phyloP scores from a whole-genome alignment of 1,139 yeast genomes.

The Insectozyma bohioensis region DNA sequence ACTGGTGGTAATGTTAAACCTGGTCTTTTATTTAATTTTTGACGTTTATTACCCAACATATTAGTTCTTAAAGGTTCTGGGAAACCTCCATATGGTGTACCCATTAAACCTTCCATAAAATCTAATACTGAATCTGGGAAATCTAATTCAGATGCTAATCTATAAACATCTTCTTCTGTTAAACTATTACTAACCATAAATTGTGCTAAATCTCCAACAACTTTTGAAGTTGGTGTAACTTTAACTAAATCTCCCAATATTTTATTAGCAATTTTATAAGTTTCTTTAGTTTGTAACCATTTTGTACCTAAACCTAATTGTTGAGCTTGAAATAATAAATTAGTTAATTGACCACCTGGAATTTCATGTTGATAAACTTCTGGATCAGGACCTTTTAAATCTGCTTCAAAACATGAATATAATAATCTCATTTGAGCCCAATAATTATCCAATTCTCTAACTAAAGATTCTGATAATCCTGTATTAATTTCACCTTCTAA shows the following conservation, averaged over 20 bases:
- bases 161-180: constrained; percentile 77
- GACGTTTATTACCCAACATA: constrained; percentile 79
- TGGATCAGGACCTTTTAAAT: constrained; percentile 98
- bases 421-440: constrained; percentile 99
- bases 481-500: constrained; percentile 83
- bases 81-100: constrained; percentile 99
- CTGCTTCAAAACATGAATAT: constrained; percentile 97
- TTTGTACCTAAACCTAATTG: constrained; percentile 96
- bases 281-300: constrained; percentile 94
- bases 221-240: constrained; percentile 98
- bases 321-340: constrained; percentile 96
- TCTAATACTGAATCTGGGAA: constrained; percentile 98
- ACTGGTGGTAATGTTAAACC: constrained; percentile 86
- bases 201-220: constrained; percentile 98
- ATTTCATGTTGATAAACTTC: constrained; percentile 98
- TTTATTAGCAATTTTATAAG: constrained; percentile 86
- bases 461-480: constrained; percentile 64
- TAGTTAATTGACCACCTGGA: constrained; percentile 99
- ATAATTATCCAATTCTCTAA: constrained; percentile 84
- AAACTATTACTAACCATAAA: constrained; percentile 96
- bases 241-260: constrained; percentile 94
- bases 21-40: constrained; percentile 85
- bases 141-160: constrained; percentile 85
- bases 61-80: constrained; percentile 97
- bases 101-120: constrained; percentile 98